Percentiles rank a stretch among this genome's conserved stretches.
Evolutionary conservation across 2,329 filamentous ascomycete genomes (phyloP).

Genomic region (Aspergillus ruber): DNA sequence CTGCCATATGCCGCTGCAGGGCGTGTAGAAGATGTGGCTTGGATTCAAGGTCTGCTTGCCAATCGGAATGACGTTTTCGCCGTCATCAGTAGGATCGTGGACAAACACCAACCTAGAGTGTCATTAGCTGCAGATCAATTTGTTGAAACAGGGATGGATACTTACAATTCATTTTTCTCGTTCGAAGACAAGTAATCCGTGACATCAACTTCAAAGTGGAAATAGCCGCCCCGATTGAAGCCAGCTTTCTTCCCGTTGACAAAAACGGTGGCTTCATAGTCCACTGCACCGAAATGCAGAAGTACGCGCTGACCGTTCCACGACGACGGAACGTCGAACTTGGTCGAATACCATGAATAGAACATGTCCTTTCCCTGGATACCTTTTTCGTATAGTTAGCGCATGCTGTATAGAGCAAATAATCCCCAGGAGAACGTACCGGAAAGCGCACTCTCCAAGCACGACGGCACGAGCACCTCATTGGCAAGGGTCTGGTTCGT

Average conservation of each 20-base stretch:
- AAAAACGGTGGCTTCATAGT: conserved; percentile 50
- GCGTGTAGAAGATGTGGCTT: conserved; percentile 59
- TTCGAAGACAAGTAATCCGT: conserved; percentile 41
- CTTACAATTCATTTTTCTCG: conserved; percentile 51
- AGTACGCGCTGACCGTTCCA: conserved; percentile 40
- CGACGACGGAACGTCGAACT: conserved; percentile 40
- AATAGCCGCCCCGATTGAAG: conserved; percentile 56
- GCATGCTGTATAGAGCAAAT: not conserved
- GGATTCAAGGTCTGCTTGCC: conserved; percentile 58
- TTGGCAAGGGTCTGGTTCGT: conserved; percentile 37
- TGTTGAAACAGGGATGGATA: not conserved
- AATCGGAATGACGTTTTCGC: conserved; percentile 53
- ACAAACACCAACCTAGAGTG: conserved; percentile 54
- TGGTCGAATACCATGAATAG: conserved; percentile 45
- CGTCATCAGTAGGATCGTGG: conserved; percentile 59
- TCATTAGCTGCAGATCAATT: not conserved
- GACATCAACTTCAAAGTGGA: conserved; percentile 55
- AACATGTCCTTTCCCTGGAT: conserved; percentile 33
- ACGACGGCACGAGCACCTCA: conserved; percentile 48
- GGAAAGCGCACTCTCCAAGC: conserved; percentile 49
- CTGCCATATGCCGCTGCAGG: conserved; percentile 70
- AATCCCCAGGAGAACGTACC: conserved; percentile 21
- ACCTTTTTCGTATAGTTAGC: conserved; percentile 13
- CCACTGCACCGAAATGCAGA: conserved; percentile 47
- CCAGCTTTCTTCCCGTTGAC: conserved; percentile 51